phyloP scores from a whole-genome alignment of 2,329 filamentous ascomycete genomes.

The Fusarium decemcellulare region DNA sequence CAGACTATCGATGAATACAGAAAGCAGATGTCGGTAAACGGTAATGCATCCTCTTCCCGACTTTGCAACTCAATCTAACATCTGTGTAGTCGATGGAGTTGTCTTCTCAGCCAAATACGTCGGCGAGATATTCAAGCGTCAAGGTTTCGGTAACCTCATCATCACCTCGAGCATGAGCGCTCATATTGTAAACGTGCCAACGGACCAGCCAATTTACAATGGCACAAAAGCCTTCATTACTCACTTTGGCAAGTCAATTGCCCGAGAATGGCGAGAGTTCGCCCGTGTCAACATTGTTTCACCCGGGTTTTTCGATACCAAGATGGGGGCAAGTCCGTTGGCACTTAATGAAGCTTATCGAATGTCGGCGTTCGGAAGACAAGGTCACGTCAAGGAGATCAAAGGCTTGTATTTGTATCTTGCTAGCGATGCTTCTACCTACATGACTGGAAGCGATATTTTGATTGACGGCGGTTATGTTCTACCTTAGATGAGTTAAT shows the following conservation, averaged over 20 bases:
- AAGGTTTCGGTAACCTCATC: constrained; percentile 63
- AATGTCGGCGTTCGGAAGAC: constrained; percentile 67
- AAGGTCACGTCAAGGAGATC: constrained; percentile 75
- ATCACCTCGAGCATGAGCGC: constrained; percentile 64
- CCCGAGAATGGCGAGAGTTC: constrained; percentile 68
- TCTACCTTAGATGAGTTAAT: background rate
- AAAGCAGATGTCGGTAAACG: constrained; percentile 66
- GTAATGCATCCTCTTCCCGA: constrained; percentile 46
- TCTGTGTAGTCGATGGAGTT: constrained; percentile 60
- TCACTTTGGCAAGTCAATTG: constrained; percentile 67
- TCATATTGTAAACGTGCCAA: constrained; percentile 63
- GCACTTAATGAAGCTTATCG: constrained; percentile 60
- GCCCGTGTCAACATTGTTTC: constrained; percentile 67
- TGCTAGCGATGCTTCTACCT: constrained; percentile 58
- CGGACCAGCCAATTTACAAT: constrained; percentile 69
- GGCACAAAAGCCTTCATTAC: constrained; percentile 67
- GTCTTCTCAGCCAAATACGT: constrained; percentile 59
- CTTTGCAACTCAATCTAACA: rapidly evolving
- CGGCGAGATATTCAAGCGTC: constrained; percentile 57
- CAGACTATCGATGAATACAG: constrained; percentile 65
- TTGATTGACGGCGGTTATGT: constrained; percentile 23
- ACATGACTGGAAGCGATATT: constrained; percentile 20
- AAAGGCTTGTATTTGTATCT: constrained; percentile 71
- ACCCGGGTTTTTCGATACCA: constrained; percentile 63
- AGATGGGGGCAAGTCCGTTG: constrained; percentile 61